These are phyloP conservation scores for Aspergillus pseudoviridinutans DNA, from an alignment of 2,329 filamentous ascomycete species.

Conservation along the genomic window DNA sequence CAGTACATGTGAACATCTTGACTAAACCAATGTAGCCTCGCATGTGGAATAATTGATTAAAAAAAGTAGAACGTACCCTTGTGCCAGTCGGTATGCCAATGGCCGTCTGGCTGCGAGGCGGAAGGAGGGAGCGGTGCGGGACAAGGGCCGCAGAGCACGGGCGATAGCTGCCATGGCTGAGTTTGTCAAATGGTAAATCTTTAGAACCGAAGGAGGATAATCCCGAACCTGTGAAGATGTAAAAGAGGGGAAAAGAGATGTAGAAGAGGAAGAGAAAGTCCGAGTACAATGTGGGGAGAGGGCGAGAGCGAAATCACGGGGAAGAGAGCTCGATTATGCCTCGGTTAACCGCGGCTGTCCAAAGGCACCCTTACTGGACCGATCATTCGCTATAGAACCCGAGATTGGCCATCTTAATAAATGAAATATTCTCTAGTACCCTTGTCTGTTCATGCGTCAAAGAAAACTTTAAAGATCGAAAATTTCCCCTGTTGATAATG, in stretches of 20 bases:
- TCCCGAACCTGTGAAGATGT: neutral
- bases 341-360: conserved; percentile 8
- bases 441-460: neutral
- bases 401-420: neutral
- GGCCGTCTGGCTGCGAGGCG: conserved; percentile 38
- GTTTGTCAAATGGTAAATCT: neutral
- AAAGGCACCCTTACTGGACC: neutral
- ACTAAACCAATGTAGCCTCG: neutral
- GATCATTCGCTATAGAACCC: neutral
- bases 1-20: conserved; percentile 1
- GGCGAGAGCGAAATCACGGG: conserved; percentile 5
- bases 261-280: neutral
- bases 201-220: neutral
- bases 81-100: conserved; percentile 35
- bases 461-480: neutral
- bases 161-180: conserved; percentile 47
- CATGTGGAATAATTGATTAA: neutral
- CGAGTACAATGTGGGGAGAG: neutral
- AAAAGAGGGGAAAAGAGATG: neutral
- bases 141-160: conserved; percentile 45
- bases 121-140: conserved; percentile 36
- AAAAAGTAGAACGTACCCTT: conserved; percentile 32
- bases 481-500: neutral
- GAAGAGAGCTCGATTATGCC: neutral
- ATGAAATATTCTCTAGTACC: neutral